Evolutionary conservation across 1,284 basidiomycete species (phyloP), one percentile per base, ranked within the genome.

Genomic region (Leccinum subfulvum): DNA sequence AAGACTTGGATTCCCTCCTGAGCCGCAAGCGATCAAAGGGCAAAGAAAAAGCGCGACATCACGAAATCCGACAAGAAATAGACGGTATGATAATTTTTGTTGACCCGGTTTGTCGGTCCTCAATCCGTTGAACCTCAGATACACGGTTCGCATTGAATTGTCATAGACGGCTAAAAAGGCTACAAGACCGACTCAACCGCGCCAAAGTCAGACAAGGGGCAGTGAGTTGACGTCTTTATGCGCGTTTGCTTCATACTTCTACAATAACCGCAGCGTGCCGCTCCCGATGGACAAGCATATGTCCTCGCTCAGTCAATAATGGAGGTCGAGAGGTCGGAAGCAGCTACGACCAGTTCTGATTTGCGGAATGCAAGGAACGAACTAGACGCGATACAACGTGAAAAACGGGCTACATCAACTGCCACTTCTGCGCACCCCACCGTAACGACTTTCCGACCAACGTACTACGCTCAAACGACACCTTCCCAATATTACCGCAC

Each of bases 81-180:
- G 76, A 78, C 76, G 86, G 90, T 66, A 21, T 56, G 63, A 6
- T 28, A 55, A 11, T 10, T 3, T 21, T 35, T 26, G 5, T 16
- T 62, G 39, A 44, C 4, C 5, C 11, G 2, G 26, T 10, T 23
- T 10, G 21, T 37, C 52, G 8, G 57, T 47, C 18, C 55, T 62
- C 56, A 61, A 21, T 28, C 59, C 1, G 18, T 51, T 58, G 16
- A 53, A 65, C 39, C 59, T 60, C 49, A 83, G 90, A 90, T 61
- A 89, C 88, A 0, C 84, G 79, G 66, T 85, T 89, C 71, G 88
- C 89, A 2, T 66, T 92, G 59, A 80, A 85, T 62, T 91, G 88
- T 67, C 81, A 83, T 73, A 82, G 78, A 68, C 82, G 90, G 52
- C 79, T 81, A 35, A 78, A 79, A 64, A 77, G 74, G 23, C 78